Percentiles rank a stretch among this genome's conserved stretches.
Conservation (phyloP, 169 alveolate species). For the Theileria parva region DNA sequence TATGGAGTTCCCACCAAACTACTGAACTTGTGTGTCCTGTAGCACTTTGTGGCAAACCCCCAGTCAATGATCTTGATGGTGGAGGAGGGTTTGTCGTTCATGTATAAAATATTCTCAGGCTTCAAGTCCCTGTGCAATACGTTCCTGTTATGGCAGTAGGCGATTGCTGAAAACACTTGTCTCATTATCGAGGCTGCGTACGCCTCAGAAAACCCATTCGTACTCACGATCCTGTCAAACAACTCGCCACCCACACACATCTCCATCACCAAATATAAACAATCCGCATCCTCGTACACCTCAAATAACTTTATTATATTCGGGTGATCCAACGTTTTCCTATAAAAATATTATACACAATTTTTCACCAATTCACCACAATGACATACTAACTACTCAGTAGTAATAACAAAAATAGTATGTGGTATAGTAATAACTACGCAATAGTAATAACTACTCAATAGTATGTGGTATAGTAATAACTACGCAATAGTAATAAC, state of each 20-base stretch:
- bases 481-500: no score
- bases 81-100: slow-evolving; percentile 82
- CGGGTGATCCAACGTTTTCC: slow-evolving; percentile 88
- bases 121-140: slow-evolving; percentile 94
- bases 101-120: slow-evolving; percentile 94
- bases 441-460: background rate
- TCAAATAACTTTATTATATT: slow-evolving; percentile 87
- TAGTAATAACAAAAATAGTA: background rate
- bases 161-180: slow-evolving; percentile 90
- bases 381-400: no score
- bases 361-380: no score
- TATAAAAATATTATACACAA: background rate
- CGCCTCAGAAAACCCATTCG: slow-evolving; percentile 86
- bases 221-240: slow-evolving; percentile 90
- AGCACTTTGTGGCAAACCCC: slow-evolving; percentile 90
- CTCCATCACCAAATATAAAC: slow-evolving; percentile 90
- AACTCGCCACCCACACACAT: slow-evolving; percentile 95
- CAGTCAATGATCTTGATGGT: slow-evolving; percentile 90
- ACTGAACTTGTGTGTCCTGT: slow-evolving; percentile 81
- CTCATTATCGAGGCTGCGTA: slow-evolving; percentile 89
- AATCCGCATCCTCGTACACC: slow-evolving; percentile 88
- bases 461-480: background rate
- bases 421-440: background rate
- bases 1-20: slow-evolving; percentile 92
- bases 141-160: slow-evolving; percentile 89